Evolutionary conservation across 306 rosid species (phyloP), one percentile per base, ranked within the genome.

Genomic region (Rubus idaeus): DNA sequence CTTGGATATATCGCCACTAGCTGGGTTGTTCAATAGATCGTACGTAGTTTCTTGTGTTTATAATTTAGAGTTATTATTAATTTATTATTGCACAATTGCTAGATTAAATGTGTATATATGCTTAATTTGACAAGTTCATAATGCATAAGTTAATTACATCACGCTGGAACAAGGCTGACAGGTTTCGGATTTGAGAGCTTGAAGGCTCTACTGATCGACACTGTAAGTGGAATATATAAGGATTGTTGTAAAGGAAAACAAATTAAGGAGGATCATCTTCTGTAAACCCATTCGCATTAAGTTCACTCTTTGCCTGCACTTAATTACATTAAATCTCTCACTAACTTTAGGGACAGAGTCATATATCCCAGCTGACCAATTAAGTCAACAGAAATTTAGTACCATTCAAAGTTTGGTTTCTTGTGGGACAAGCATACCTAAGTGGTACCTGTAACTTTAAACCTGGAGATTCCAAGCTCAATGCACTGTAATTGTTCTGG

Each of bases 341-440:
- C 86, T 88, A 70, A 90, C 71, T 68, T 64, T 12, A 1, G 73
- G 4, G 30, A 86, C 47, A 35, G n/a, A 42, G 60, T 93, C 97
- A n/a, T n/a, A n/a, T n/a, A 21, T 66, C 88, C 79, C 37, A 6
- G 46, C 75, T 55, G 67, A 86, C 81, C 11, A 84, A 51, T 74
- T 83, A 92, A 10, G 92, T 87, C 18, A 89, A 70, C 20, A 90
- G 77, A 78, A 74, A 87, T 77, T 72, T 79, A 52, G 75, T 80
- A 12, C 97, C 91, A n/a, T 64, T 75, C 14, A n/a, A 58, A 17
- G 60, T 40, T 70, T 87, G 90, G 61, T 83, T 70, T 72, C 10
- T 30, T 0, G 92, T 84, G 6, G 96, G 91, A 82, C 96, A 90
- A 77, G 97, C 91, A 65, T 94, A 92, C 55, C 90, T 79, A 18